Conservation (phyloP, 176 grass and related monocot species). For the Calamus simplicifolius region DNA sequence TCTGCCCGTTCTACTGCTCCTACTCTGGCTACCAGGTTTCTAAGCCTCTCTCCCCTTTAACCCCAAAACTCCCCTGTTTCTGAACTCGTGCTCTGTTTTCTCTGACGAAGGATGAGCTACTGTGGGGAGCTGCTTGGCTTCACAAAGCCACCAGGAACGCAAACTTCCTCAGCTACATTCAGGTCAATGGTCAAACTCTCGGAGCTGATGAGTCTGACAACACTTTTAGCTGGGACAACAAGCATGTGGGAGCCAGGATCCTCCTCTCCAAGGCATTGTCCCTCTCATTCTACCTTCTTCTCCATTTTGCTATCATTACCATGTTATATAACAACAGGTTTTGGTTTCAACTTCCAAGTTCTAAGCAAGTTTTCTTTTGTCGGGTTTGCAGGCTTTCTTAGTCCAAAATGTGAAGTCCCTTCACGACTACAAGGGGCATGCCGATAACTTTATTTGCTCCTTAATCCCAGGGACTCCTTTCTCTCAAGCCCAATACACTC, state of each 20-base stretch:
- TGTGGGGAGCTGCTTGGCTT: conserved; percentile 91
- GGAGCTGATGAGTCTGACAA: conserved; percentile 89
- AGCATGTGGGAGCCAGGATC: conserved; percentile 82
- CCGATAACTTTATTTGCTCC: conserved; percentile 88
- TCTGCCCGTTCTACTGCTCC: conserved; percentile 95
- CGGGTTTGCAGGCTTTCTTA: conserved; percentile 43
- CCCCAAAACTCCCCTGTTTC: no score
- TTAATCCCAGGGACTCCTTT: conserved; percentile 58
- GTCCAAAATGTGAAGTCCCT: conserved; percentile 61
- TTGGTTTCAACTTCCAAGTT: no score
- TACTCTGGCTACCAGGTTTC: conserved; percentile 84
- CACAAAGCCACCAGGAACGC: conserved; percentile 76
- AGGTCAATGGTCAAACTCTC: conserved; percentile 69
- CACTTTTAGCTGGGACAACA: conserved; percentile 97
- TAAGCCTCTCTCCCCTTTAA: not conserved
- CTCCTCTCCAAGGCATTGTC: conserved; percentile 58
- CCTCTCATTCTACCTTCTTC: not conserved
- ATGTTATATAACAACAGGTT: no score
- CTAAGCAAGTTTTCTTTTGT: not conserved
- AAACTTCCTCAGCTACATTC: conserved; percentile 66
- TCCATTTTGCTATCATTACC: no score
- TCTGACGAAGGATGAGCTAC: conserved; percentile 61
- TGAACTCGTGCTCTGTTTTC: no score
- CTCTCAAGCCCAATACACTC: conserved; percentile 58
- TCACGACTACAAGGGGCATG: conserved; percentile 79